These are phyloP conservation scores for Quercus parvula DNA, from an alignment of 306 rosid species.

Conservation along the genomic window DNA sequence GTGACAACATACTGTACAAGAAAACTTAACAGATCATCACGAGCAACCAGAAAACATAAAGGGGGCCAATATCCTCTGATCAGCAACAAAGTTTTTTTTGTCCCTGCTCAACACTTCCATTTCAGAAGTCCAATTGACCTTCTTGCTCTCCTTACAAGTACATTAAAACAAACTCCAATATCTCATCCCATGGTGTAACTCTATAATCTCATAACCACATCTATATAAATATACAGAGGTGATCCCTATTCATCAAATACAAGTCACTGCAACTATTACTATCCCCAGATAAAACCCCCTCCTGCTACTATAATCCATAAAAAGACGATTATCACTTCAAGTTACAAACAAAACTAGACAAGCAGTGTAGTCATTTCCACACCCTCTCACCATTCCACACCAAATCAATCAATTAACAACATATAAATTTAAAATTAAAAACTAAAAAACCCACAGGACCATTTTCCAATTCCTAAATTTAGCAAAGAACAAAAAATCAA, in stretches of 20 bases:
- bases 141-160: not conserved
- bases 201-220: not conserved
- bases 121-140: not conserved
- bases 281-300: not conserved
- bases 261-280: not conserved
- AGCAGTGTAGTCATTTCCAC: not conserved
- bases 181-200: not conserved
- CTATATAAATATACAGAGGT: not conserved
- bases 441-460: no score
- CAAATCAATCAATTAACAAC: not conserved
- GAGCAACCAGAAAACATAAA: no score
- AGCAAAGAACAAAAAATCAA: not conserved
- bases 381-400: not conserved
- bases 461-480: not conserved
- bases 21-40: not conserved
- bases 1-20: not conserved
- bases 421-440: no score
- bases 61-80: not conserved
- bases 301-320: not conserved
- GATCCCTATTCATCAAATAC: not conserved
- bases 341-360: not conserved
- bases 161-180: not conserved
- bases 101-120: not conserved
- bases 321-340: not conserved
- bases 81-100: not conserved